phyloP scores from a whole-genome alignment of 2,329 filamentous ascomycete genomes.

The Xylaria sp. region DNA sequence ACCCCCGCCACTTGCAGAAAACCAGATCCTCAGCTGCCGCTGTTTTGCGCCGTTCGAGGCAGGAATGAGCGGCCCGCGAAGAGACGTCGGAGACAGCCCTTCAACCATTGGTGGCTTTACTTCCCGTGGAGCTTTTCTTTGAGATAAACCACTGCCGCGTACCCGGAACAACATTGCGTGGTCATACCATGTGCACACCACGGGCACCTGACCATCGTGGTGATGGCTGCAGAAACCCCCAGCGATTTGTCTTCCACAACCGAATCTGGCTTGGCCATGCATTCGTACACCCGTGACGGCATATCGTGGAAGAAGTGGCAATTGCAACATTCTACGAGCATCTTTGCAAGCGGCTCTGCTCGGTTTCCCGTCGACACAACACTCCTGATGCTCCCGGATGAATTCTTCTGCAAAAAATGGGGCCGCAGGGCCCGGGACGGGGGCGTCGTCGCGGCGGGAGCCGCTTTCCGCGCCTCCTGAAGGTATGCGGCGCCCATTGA shows the following conservation, averaged over 20 bases:
- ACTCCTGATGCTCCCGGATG: slow-evolving; percentile 43
- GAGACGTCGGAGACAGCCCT: neutral
- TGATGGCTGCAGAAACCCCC: slow-evolving; percentile 67
- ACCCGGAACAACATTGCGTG: slow-evolving; percentile 74
- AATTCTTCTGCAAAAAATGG: slow-evolving; percentile 44
- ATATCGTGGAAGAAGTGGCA: slow-evolving; percentile 75
- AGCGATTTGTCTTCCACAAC: slow-evolving; percentile 62
- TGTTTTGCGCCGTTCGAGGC: neutral
- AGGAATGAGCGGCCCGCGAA: neutral
- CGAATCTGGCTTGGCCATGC: slow-evolving; percentile 69
- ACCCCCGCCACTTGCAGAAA: neutral
- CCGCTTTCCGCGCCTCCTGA: slow-evolving; percentile 52
- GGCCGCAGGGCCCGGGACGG: slow-evolving; percentile 46
- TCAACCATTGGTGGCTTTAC: slow-evolving; percentile 30
- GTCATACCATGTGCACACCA: slow-evolving; percentile 80
- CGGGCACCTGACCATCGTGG: slow-evolving; percentile 73
- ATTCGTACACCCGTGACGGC: slow-evolving; percentile 72
- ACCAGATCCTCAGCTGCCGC: neutral
- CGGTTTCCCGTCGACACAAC: slow-evolving; percentile 33
- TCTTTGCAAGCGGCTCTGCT: slow-evolving; percentile 65
- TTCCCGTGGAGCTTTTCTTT: slow-evolving; percentile 68
- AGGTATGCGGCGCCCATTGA: slow-evolving; percentile 51
- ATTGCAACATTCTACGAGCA: slow-evolving; percentile 73
- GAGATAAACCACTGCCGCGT: slow-evolving; percentile 73
- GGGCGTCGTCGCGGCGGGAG: slow-evolving; percentile 42